A percentile compares a stretch with the other conserved stretches of the same genome.
Conservation (phyloP, 768 basidiomycete species). For the Pulveroboletus frians region DNA sequence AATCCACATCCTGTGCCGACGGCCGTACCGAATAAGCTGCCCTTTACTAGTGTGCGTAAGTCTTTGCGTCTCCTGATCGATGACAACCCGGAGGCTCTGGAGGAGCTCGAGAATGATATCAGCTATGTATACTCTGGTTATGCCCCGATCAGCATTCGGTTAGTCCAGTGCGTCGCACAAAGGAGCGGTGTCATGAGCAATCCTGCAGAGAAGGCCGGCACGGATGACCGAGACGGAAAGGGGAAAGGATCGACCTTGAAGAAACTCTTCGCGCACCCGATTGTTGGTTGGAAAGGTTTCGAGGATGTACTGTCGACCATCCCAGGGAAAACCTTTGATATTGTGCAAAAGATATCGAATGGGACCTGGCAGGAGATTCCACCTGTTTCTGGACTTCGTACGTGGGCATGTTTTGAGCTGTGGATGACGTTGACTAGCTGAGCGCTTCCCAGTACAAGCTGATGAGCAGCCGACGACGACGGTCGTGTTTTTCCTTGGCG, state of each 20-base stretch:
- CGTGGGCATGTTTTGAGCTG: constrained; percentile 19
- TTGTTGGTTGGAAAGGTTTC: constrained; percentile 96
- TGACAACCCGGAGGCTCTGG: constrained; percentile 68
- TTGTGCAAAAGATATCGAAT: constrained; percentile 44
- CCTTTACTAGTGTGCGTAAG: constrained; percentile 72
- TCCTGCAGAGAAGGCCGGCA: constrained; percentile 51
- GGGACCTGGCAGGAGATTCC: constrained; percentile 24
- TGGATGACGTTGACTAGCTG: neutral
- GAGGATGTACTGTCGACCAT: constrained; percentile 82
- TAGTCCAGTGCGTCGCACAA: constrained; percentile 91
- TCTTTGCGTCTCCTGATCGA: constrained; percentile 90
- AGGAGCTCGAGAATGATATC: constrained; percentile 89
- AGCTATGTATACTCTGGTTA: constrained; percentile 96
- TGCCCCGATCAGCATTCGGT: constrained; percentile 85
- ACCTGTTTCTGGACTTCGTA: constrained; percentile 31
- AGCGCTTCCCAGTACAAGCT: constrained; percentile 35
- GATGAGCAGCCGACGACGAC: constrained; percentile 72
- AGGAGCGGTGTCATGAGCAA: constrained; percentile 86
- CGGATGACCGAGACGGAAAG: constrained; percentile 35
- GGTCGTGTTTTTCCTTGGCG: constrained; percentile 94
- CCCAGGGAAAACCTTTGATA: constrained; percentile 84
- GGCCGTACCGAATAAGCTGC: constrained; percentile 51
- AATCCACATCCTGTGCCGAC: constrained; percentile 59
- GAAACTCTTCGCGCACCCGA: constrained; percentile 81
- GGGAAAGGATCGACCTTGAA: constrained; percentile 35